A percentile compares a stretch with the other conserved stretches of the same genome.
These are phyloP conservation scores for Exophiala xenobiotica DNA, from an alignment of 2,329 filamentous ascomycete genomes.

Conservation along the genomic window DNA sequence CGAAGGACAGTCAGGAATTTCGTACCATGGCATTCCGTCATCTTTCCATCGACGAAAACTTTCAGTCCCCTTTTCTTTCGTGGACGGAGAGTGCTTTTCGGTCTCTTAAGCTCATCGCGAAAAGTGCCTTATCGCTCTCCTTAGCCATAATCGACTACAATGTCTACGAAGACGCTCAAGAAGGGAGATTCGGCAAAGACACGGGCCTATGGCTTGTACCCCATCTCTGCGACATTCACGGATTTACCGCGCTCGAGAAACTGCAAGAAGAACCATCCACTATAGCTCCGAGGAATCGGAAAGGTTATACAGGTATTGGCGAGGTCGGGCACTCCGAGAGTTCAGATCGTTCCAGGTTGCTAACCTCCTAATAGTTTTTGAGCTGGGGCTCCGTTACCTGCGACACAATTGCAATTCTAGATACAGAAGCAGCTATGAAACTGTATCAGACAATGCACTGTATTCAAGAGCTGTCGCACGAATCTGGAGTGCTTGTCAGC, in stretches of 20 bases:
- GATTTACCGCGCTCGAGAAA: conserved; percentile 9
- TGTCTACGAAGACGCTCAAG: conserved; percentile 14
- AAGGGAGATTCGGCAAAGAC: conserved; percentile 1
- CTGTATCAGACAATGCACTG: background rate
- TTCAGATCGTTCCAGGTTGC: background rate
- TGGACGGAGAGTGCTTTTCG: conserved; percentile 8
- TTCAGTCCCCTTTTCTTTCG: conserved; percentile 17
- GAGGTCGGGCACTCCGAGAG: conserved; percentile 7
- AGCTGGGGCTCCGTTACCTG: conserved; percentile 15
- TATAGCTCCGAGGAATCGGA: background rate
- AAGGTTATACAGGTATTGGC: conserved; percentile 13
- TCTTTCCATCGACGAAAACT: conserved; percentile 10
- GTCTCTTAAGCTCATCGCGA: conserved; percentile 9
- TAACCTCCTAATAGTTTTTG: conserved; percentile 13
- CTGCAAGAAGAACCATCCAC: background rate
- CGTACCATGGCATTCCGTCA: conserved; percentile 4
- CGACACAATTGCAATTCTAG: conserved; percentile 8
- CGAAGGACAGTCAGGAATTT: conserved; percentile 4
- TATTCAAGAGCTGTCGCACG: background rate
- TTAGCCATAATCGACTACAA: conserved; percentile 19
- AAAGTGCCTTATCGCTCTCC: background rate
- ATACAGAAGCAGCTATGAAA: background rate
- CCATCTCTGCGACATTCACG: conserved; percentile 6
- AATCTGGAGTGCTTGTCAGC: conserved; percentile 4
- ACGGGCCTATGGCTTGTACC: conserved; percentile 16